A percentile compares a stretch with the other conserved stretches of the same genome.
These are phyloP conservation scores for Mortierella sp. DNA, from an alignment of 371 early-diverging fungal genomes.

Conservation along the genomic window DNA sequence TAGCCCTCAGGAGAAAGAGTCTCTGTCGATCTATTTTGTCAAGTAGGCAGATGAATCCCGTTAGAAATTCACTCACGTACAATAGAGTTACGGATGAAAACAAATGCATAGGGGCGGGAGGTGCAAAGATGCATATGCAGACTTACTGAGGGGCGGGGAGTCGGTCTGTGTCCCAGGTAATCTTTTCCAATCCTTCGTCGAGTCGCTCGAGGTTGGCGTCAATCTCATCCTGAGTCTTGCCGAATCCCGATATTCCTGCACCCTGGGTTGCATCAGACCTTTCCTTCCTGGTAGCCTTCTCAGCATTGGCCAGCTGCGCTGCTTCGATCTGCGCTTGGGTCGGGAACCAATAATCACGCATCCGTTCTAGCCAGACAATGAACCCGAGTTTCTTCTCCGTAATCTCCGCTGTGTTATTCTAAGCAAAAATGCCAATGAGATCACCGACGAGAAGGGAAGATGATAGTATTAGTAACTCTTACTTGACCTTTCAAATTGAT, in stretches of 20 bases:
- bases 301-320: constrained; percentile 16
- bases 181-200: constrained; percentile 48
- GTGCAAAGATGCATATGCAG: neutral
- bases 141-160: constrained; percentile 25
- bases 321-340: constrained; percentile 42
- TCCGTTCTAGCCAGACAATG: constrained; percentile 36
- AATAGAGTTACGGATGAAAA: neutral
- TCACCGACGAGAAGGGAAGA: too few relatives aligned
- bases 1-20: constrained; percentile 23
- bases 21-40: neutral
- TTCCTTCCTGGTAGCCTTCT: neutral
- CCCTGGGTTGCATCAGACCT: constrained; percentile 15
- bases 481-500: neutral
- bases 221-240: constrained; percentile 47
- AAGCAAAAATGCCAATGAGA: neutral
- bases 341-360: constrained; percentile 48
- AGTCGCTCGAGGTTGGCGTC: constrained; percentile 48
- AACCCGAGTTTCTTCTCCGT: constrained; percentile 26
- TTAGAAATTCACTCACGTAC: too few relatives aligned
- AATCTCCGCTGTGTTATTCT: constrained; percentile 25
- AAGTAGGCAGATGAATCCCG: neutral
- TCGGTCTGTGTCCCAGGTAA: constrained; percentile 39
- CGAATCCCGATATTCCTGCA: constrained; percentile 25
- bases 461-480: neutral
- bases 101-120: too few relatives aligned